These are phyloP conservation scores for Alternaria ethzedia DNA, from an alignment of 2,329 filamentous ascomycete genomes.

Conservation along the genomic window DNA sequence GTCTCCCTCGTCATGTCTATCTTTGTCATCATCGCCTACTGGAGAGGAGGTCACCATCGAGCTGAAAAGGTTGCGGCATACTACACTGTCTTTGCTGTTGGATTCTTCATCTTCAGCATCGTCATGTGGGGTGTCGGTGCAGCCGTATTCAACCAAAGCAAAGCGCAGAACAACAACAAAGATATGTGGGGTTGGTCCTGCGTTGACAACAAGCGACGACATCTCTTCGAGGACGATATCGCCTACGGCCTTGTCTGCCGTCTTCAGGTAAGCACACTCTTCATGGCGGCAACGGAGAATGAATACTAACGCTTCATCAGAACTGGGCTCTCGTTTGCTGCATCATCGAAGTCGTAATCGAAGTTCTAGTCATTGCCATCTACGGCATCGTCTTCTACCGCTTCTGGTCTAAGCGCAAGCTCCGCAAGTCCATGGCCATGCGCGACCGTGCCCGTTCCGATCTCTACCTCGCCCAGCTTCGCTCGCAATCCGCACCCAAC, in stretches of 20 bases:
- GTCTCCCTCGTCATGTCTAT: constrained; percentile 82
- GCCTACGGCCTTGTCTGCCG: constrained; percentile 91
- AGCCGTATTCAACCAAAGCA: constrained; percentile 79
- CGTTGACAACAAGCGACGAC: constrained; percentile 79
- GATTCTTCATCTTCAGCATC: constrained; percentile 92
- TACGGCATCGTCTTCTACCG: constrained; percentile 97
- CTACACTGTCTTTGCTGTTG: constrained; percentile 92
- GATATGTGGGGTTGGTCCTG: constrained; percentile 99
- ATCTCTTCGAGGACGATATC: constrained; percentile 80
- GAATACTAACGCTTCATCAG: constrained; percentile 54
- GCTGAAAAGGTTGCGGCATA: constrained; percentile 95
- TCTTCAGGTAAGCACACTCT: constrained; percentile 67
- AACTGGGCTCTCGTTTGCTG: constrained; percentile 97
- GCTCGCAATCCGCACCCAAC: constrained; percentile 86
- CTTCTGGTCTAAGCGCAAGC: constrained; percentile 93
- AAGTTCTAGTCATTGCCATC: constrained; percentile 87
- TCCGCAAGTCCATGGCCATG: constrained; percentile 95
- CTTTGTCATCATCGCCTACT: constrained; percentile 83
- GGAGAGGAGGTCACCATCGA: constrained; percentile 81
- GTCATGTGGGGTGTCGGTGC: constrained; percentile 91
- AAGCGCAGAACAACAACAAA: constrained; percentile 74
- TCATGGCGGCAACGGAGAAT: neutral
- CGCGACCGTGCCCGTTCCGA: constrained; percentile 94
- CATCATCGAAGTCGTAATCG: constrained; percentile 94
- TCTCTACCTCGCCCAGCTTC: constrained; percentile 77